Conservation (phyloP, 2,329 filamentous ascomycete genomes). For the Verticillium dahliae region DNA sequence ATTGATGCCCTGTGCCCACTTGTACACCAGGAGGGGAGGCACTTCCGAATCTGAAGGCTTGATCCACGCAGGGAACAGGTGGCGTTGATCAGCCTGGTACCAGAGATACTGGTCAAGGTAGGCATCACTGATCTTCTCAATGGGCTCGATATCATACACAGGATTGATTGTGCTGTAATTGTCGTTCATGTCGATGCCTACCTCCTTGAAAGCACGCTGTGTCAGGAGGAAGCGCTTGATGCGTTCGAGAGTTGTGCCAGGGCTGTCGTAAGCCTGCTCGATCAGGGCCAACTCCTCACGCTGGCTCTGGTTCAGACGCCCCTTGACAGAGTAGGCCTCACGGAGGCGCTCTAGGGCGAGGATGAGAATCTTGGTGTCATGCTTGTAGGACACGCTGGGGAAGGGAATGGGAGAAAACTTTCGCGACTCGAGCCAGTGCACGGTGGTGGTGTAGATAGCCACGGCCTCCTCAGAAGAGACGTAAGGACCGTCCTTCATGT, state of each 20-base stretch:
- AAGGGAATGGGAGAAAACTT: conserved; percentile 99
- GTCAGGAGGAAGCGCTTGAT: conserved; percentile 97
- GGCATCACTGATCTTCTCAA: conserved; percentile 98
- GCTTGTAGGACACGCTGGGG: conserved; percentile 98
- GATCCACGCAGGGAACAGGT: conserved; percentile 97
- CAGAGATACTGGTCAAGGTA: conserved; percentile 98
- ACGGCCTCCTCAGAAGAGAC: conserved; percentile 98
- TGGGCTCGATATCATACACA: conserved; percentile 97
- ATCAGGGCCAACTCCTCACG: conserved; percentile 94
- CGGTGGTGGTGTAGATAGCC: conserved; percentile 96
- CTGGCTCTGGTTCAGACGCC: conserved; percentile 92
- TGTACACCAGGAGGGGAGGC: conserved; percentile 88
- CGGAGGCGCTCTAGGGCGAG: conserved; percentile 86
- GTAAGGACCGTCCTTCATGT: conserved; percentile 98
- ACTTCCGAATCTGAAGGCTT: conserved; percentile 98
- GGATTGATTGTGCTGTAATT: conserved; percentile 99
- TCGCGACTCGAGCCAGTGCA: conserved; percentile 96
- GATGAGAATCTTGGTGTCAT: conserved; percentile 98
- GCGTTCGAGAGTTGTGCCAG: conserved; percentile 87
- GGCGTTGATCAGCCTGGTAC: conserved; percentile 97
- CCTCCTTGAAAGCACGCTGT: conserved; percentile 97
- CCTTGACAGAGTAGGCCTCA: conserved; percentile 97
- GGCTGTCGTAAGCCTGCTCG: conserved; percentile 96
- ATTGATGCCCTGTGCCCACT: conserved; percentile 99
- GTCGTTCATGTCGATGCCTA: conserved; percentile 99